phyloP scores from a whole-genome alignment of 306 rosid genomes.

The Biancaea sappan region DNA sequence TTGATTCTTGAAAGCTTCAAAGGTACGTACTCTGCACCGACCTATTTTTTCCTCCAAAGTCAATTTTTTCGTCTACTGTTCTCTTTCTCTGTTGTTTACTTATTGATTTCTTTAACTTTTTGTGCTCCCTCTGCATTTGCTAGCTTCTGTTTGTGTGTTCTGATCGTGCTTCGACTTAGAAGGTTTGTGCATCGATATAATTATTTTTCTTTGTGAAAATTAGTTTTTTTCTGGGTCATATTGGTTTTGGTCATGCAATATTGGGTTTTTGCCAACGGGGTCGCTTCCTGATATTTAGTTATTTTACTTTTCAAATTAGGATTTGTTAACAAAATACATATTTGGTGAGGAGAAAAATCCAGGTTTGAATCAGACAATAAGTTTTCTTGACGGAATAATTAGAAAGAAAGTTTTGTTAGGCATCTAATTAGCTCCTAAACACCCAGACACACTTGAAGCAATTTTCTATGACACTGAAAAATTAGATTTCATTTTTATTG shows the following conservation, averaged over 20 bases:
- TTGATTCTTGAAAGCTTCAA: conserved; percentile 41
- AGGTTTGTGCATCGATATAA: conserved; percentile 39
- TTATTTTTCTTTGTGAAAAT: neutral
- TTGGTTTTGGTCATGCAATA: conserved; percentile 38
- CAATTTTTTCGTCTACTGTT: conserved; percentile 48
- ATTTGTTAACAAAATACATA: conserved; percentile 30
- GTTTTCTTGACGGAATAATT: conserved; percentile 20
- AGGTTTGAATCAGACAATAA: conserved; percentile 35
- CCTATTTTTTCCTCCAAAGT: conserved; percentile 34
- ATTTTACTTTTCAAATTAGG: conserved; percentile 27
- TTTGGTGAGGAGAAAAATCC: conserved; percentile 39
- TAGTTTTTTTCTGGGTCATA: conserved; percentile 34
- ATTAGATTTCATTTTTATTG: neutral
- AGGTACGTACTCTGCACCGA: conserved; percentile 35
- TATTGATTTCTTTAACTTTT: conserved; percentile 21
- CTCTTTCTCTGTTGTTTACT: conserved; percentile 15
- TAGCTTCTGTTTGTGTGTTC: conserved; percentile 41
- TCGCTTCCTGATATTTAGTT: conserved; percentile 54
- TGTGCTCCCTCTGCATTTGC: conserved; percentile 19
- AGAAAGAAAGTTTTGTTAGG: conserved; percentile 4
- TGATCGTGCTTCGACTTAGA: conserved; percentile 39
- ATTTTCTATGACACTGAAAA: neutral
- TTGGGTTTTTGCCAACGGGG: conserved; percentile 46
- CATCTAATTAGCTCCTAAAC: neutral
- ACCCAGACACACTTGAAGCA: neutral